Base-by-base conservation (phyloP, 2,329 filamentous ascomycete genomes). In the Aureobasidium namibiae region DNA sequence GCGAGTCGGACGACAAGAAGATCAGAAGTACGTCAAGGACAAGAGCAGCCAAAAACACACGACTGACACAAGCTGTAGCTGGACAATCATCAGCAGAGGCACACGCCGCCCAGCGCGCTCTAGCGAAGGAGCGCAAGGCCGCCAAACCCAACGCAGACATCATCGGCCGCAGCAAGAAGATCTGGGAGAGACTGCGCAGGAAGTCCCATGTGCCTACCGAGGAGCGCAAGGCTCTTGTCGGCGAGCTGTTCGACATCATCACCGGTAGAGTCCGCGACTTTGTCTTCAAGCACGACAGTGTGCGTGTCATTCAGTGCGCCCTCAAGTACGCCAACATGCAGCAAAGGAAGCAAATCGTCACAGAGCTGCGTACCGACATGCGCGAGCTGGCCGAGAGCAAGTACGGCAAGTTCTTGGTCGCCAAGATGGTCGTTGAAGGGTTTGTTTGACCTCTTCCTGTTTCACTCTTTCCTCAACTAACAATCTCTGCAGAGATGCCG, bases 341-440 rank as follows among this genome's bases (percentile, higher is more conserved):
- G 62, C 92, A 96, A 75, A 83, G 90, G 69, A 89, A 87, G 73
- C 84, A 87, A 76, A 96, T 99, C 68, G 90, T 92, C 9, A 80
- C 79, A 61, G 94, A 99, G 73, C 80, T 99, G 59, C 85, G 89
- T 73, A 91, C 92, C 18, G 87, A 87, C 65, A 96, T 95, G 72
- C 83, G 85, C 44, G 83, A 89, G 65, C 78, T 99, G 65, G 91
- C 92, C 2, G 92, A 97, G 79, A 95, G 92, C 76, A 89, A 88
- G 73, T 99, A 99, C 70, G 92, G 92, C 68, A 99, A 99, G 76
- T 99, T 97, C 74, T 75, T 99, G 68, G 90, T 99, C 62, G 94
- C 90, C 65, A 99, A 99, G 76, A 81, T 99, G 68, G 82, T 99
- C 64, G 88, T 95, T n/a, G 89, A 95, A 70, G 90, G 74, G 74